Conservation (phyloP, 2,329 filamentous ascomycete species). For the Colletotrichum kahawae region DNA sequence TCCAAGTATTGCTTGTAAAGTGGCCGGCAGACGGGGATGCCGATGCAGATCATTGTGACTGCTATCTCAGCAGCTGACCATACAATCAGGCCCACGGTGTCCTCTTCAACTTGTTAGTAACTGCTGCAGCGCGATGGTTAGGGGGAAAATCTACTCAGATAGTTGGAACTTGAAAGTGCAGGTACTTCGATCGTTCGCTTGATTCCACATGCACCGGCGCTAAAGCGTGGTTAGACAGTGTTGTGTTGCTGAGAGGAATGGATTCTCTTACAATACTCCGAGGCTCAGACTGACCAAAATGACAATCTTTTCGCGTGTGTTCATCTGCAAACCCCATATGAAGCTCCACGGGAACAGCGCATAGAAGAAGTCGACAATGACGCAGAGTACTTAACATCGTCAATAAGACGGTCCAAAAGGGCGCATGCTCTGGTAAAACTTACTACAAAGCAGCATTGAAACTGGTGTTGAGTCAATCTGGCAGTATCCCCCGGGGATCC, state of each 20-base stretch:
- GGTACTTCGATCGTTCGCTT: constrained; percentile 31
- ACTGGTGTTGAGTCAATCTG: constrained; percentile 19
- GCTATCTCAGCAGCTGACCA: constrained; percentile 43
- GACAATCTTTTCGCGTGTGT: constrained; percentile 38
- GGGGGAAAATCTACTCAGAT: not conserved
- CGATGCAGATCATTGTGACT: constrained; percentile 40
- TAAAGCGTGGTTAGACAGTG: not conserved
- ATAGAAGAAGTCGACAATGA: constrained; percentile 41
- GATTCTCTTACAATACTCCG: constrained; percentile 38
- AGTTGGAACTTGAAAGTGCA: constrained; percentile 28
- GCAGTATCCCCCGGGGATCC: constrained; percentile 22
- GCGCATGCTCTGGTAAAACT: not conserved
- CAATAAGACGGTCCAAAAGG: not conserved
- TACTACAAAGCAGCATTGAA: constrained; percentile 18
- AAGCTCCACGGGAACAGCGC: constrained; percentile 47
- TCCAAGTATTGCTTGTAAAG: constrained; percentile 29
- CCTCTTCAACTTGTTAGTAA: constrained; percentile 27
- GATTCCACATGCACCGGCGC: constrained; percentile 31
- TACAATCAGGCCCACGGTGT: constrained; percentile 37
- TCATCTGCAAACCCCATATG: constrained; percentile 42
- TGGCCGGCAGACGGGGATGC: constrained; percentile 41
- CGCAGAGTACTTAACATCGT: not conserved
- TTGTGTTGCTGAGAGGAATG: too few relatives aligned
- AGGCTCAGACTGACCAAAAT: constrained; percentile 40
- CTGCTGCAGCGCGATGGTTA: not conserved